These are phyloP conservation scores for Serendipita indica DNA, from an alignment of 768 basidiomycete species.

Conservation along the genomic window DNA sequence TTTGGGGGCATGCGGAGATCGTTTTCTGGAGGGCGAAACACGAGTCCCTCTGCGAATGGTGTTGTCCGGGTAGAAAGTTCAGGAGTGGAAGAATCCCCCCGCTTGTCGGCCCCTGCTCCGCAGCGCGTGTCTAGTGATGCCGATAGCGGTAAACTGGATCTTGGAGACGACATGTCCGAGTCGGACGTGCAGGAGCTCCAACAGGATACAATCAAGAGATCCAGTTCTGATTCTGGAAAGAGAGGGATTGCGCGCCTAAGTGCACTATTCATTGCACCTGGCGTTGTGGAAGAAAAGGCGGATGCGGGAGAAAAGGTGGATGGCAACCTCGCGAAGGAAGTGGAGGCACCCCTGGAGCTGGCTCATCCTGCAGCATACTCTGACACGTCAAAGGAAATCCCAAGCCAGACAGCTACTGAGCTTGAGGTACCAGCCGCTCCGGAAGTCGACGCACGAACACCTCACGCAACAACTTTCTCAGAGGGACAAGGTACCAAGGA, in stretches of 20 bases:
- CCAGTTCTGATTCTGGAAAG: no score
- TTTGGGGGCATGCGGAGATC: neutral
- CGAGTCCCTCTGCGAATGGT: slow-evolving; percentile 33
- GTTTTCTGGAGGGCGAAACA: neutral
- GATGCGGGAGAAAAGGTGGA: neutral
- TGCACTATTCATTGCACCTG: no score
- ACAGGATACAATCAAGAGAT: no score
- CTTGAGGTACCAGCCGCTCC: neutral
- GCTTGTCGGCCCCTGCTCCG: no score
- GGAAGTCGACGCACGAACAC: neutral
- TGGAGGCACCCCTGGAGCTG: neutral
- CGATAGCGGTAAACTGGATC: no score
- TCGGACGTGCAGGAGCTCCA: no score
- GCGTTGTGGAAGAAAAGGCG: slow-evolving; percentile 23
- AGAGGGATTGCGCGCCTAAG: no score
- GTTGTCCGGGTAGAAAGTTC: slow-evolving; percentile 47
- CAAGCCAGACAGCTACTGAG: slow-evolving; percentile 11
- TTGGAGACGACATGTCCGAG: no score
- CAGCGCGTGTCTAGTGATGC: no score
- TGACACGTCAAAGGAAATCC: slow-evolving; percentile 1
- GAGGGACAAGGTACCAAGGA: neutral
- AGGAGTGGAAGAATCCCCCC: slow-evolving; percentile 28
- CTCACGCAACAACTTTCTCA: neutral
- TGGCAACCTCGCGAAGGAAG: neutral
- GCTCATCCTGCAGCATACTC: slow-evolving; percentile 15